Evolutionary conservation across 2,329 filamentous ascomycete genomes (phyloP).

Genomic region (Cadophora luteo-olivacea): DNA sequence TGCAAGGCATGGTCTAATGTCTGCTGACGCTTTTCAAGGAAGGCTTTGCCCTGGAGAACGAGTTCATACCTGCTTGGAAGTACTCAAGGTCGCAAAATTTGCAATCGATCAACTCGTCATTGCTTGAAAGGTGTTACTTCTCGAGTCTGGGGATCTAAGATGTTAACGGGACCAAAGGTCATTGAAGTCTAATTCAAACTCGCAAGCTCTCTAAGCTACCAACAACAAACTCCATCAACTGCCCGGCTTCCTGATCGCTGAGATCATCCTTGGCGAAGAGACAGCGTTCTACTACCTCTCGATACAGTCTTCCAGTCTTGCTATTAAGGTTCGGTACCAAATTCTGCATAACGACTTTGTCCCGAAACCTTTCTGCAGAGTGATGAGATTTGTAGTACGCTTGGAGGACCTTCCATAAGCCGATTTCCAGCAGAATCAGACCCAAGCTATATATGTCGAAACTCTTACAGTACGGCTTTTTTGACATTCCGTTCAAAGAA

Average conservation of each 20-base stretch:
- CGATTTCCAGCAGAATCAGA: conserved; percentile 56
- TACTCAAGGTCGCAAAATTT: conserved; percentile 60
- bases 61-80: conserved; percentile 53
- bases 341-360: conserved; percentile 50
- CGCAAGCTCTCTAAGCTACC: conserved; percentile 46
- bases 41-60: conserved; percentile 46
- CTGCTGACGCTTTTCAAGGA: conserved; percentile 35
- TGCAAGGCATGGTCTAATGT: conserved; percentile 38
- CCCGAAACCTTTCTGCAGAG: conserved; percentile 50
- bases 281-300: conserved; percentile 51
- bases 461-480: conserved; percentile 48
- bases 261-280: conserved; percentile 49
- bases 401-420: conserved; percentile 52
- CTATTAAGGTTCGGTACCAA: conserved; percentile 51
- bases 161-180: neutral
- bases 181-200: neutral
- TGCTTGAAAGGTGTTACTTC: conserved; percentile 46
- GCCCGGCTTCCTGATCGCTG: conserved; percentile 47
- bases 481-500: conserved; percentile 48
- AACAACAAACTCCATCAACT: conserved; percentile 53
- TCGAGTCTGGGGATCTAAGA: neutral
- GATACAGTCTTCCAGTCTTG: conserved; percentile 51
- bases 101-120: conserved; percentile 63
- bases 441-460: conserved; percentile 55
- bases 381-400: conserved; percentile 52